phyloP scores from a whole-genome alignment of 805 yeast genomes.

The Metschnikowia orientalis region DNA sequence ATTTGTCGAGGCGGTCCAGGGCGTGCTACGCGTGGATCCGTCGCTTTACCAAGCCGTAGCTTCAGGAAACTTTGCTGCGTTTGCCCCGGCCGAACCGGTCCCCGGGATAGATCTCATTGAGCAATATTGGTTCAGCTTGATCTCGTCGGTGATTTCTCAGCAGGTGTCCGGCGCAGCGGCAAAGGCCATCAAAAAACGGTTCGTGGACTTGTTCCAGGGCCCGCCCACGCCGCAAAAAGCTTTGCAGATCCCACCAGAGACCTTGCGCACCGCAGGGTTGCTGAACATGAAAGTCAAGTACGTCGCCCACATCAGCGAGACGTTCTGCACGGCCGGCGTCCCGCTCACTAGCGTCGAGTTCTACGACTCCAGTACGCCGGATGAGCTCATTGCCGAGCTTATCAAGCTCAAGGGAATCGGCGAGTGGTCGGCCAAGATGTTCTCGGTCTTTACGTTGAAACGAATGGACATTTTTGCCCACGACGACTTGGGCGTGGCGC shows the following conservation, averaged over 20 bases:
- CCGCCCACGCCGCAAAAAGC: constrained; percentile 54
- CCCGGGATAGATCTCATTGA: constrained; percentile 18
- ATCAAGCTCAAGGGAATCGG: constrained; percentile 68
- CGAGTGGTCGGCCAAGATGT: constrained; percentile 89
- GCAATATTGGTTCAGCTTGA: constrained; percentile 35
- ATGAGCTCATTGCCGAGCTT: constrained; percentile 46
- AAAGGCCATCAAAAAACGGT: constrained; percentile 49
- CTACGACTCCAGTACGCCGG: constrained; percentile 36
- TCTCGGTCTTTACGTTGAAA: constrained; percentile 62
- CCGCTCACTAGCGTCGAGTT: constrained; percentile 30
- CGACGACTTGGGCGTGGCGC: constrained; percentile 79
- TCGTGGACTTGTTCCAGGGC: constrained; percentile 29
- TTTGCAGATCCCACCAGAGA: constrained; percentile 37
- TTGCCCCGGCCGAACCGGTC: constrained; percentile 10
- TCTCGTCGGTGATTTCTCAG: constrained; percentile 54
- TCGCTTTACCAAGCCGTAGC: constrained; percentile 32
- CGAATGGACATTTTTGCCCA: constrained; percentile 68
- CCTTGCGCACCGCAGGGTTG: constrained; percentile 61
- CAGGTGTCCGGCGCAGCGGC: constrained; percentile 85
- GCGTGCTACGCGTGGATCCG: constrained; percentile 29
- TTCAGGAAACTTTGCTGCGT: constrained; percentile 25
- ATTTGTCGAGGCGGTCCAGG: constrained; percentile 31
- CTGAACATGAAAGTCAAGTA: constrained; percentile 66
- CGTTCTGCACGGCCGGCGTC: constrained; percentile 41
- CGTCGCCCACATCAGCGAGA: constrained; percentile 49